Percentiles rank a stretch among this genome's conserved stretches.
These are phyloP conservation scores for Camellia lanceoleosa DNA, from an alignment of 148 eudicot species.

Conservation along the genomic window DNA sequence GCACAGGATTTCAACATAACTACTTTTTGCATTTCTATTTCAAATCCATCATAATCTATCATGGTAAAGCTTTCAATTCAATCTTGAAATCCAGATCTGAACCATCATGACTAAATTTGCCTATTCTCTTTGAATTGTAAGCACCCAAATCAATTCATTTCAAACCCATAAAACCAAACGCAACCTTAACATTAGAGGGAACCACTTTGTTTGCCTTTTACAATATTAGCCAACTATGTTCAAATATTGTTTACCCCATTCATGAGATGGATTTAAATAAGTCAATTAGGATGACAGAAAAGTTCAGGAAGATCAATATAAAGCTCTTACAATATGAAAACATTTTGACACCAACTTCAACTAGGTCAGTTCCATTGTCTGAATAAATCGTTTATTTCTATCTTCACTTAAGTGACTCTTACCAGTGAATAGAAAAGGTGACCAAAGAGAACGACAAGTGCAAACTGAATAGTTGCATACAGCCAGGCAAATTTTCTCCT, in stretches of 20 bases:
- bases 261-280: not conserved
- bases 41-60: no score
- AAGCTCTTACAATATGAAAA: not conserved
- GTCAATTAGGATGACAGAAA: not conserved
- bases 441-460: slow-evolving; percentile 61
- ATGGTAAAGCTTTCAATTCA: no score
- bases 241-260: not conserved
- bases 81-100: no score
- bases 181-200: not conserved
- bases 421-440: slow-evolving; percentile 74
- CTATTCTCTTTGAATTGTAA: no score
- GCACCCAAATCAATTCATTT: no score
- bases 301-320: not conserved
- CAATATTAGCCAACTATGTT: not conserved
- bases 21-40: no score
- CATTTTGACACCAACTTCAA: not conserved
- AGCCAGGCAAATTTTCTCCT: slow-evolving; percentile 73
- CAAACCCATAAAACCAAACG: not conserved
- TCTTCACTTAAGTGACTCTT: slow-evolving; percentile 17
- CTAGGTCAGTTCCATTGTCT: not conserved
- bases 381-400: not conserved
- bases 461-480: slow-evolving; percentile 73
- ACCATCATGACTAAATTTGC: no score
- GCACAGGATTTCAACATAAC: no score
- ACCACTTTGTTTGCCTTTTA: not conserved